Base-by-base conservation (phyloP, 2,329 filamentous ascomycete genomes). In the Calcarisporium arbuscula region DNA sequence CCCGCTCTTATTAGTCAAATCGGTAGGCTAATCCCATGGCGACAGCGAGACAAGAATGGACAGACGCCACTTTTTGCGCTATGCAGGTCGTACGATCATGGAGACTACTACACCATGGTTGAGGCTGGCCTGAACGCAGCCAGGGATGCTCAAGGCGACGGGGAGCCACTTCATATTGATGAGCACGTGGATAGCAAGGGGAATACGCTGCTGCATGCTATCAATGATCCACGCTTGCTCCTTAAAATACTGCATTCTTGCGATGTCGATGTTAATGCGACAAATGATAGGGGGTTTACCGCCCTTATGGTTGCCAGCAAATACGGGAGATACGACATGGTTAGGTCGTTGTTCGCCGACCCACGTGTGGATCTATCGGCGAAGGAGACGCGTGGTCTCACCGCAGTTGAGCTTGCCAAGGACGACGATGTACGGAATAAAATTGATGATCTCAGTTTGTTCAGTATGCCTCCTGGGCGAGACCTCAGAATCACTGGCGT, bases 241-340 rank as follows among this genome's bases (percentile, higher is more conserved):
- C 54, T 80, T 35, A 75, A 77, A 40, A 82, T 96, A 26, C 67
- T 98, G 22, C 74, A 84, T 36, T 75, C 82, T 40, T 94, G 89
- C 60, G 92, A 98, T 47, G 83, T 88, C n/a, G 88, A 98, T 53
- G 85, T 90, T 36, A 98, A 98, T 60, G 89, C 90, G 8, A 84
- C 82, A 8, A 98, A 98, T 52, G 89, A 96, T 49, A 95, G 87
- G 62, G 82, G 78, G 30, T 96, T 98, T 53, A 98, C 94, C 0
- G 82, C 92, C 2, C 68, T 98, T 37, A 98, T 98, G 92, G 84
- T 98, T 42, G 90, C 90, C 7, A 96, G 90, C 72, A 98, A 98
- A 58, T 98, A 96, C 53, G 92, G 92, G 21, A 78, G 92, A 42
- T 83, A 94, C 35, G 92, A 96, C 49, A 86, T 95, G 69, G 90